Evolutionary conservation across 129 eudicot genomes (phyloP).

Genomic region (Chrysanthemum makinoi): DNA sequence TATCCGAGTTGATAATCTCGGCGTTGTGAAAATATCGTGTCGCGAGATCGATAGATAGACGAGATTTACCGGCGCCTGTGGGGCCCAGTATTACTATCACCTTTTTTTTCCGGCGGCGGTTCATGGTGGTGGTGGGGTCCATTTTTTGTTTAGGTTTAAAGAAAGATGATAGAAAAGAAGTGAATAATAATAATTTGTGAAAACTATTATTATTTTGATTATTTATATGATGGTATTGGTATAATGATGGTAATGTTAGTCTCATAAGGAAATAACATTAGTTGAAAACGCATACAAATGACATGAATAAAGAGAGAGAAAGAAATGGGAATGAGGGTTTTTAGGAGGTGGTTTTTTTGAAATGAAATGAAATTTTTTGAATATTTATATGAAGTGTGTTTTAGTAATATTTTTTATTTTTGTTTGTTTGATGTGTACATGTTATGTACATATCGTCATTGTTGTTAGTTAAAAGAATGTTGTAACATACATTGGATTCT

Average conservation of each 20-base stretch:
- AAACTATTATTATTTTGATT: not conserved
- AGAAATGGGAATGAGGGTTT: no score
- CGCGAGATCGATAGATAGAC: constrained; percentile 66
- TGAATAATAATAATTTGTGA: constrained; percentile 12
- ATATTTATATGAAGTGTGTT: no score
- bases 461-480: no score
- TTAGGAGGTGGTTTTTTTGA: no score
- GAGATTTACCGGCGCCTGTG: constrained; percentile 81
- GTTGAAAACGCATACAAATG: no score
- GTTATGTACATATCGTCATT: no score
- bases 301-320: no score
- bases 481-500: no score
- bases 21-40: constrained; percentile 35
- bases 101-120: constrained; percentile 33
- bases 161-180: not conserved
- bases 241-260: constrained; percentile 21
- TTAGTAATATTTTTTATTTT: no score
- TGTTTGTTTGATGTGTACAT: no score
- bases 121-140: constrained; percentile 24
- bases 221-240: constrained; percentile 18
- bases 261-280: constrained; percentile 36
- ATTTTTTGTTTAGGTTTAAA: constrained; percentile 1
- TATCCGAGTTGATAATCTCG: constrained; percentile 80
- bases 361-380: no score
- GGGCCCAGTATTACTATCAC: constrained; percentile 67